phyloP scores from a whole-genome alignment of 495 filamentous ascomycete species.

The Lasiosphaeria ovina region DNA sequence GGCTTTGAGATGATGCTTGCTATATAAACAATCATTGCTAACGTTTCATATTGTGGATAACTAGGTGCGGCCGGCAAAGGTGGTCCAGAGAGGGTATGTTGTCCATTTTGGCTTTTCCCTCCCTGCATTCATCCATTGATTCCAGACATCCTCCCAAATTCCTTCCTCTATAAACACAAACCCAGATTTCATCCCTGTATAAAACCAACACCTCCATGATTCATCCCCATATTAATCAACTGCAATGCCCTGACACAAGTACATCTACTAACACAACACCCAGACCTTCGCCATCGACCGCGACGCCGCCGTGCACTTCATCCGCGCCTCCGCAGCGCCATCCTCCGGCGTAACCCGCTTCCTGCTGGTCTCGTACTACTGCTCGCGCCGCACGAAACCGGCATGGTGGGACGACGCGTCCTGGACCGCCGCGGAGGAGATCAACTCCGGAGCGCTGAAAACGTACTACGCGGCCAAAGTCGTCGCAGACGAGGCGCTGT shows the following conservation, averaged over 20 bases:
- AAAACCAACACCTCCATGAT: too few species aligned
- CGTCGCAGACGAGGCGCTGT: constrained; percentile 71
- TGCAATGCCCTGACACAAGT: too few species aligned
- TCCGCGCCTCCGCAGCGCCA: constrained; percentile 58
- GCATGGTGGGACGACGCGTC: constrained; percentile 66
- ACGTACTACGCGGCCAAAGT: constrained; percentile 73
- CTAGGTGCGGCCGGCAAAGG: constrained; percentile 75
- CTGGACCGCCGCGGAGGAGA: constrained; percentile 50
- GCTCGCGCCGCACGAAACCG: constrained; percentile 56
- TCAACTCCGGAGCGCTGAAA: constrained; percentile 55
- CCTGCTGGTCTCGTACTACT: constrained; percentile 68
- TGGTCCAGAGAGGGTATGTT: constrained; percentile 50
- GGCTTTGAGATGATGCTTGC: too few species aligned
- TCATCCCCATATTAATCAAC: not conserved
- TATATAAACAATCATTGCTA: too few species aligned
- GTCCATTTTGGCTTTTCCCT: not conserved
- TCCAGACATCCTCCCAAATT: constrained; percentile 15
- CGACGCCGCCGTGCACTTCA: constrained; percentile 68
- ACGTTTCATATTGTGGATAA: too few species aligned
- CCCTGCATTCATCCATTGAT: constrained; percentile 13
- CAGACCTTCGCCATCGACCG: constrained; percentile 56
- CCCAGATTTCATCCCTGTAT: not conserved
- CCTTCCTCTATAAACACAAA: not conserved
- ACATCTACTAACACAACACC: not conserved
- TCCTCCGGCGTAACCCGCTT: constrained; percentile 63